These are phyloP conservation scores for Aspergillus hancockii DNA, from an alignment of 495 filamentous ascomycete species.

Conservation along the genomic window DNA sequence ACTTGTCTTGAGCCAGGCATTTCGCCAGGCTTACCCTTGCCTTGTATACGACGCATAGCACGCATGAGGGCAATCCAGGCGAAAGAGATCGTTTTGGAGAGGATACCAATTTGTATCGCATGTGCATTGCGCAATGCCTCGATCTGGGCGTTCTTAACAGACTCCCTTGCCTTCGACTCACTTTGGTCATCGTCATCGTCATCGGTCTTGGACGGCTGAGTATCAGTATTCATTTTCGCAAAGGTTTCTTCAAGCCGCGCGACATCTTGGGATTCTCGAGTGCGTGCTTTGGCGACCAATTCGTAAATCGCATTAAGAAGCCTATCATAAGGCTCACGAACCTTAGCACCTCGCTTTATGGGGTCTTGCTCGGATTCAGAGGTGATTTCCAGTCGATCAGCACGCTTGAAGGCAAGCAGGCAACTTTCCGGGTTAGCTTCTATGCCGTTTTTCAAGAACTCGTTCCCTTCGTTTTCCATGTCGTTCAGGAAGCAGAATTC, in stretches of 20 bases:
- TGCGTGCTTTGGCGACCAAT: conserved; percentile 69
- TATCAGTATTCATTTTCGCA: conserved; percentile 38
- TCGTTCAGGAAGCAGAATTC: conserved; percentile 88
- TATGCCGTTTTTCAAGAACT: conserved; percentile 79
- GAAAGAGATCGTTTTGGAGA: conserved; percentile 80
- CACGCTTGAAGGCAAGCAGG: conserved; percentile 82
- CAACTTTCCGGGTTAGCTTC: conserved; percentile 92
- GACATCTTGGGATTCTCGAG: conserved; percentile 69
- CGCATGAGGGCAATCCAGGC: conserved; percentile 94
- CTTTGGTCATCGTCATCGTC: conserved; percentile 64
- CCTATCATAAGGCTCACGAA: conserved; percentile 80
- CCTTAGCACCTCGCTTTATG: conserved; percentile 65
- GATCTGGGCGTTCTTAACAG: conserved; percentile 62
- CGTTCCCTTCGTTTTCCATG: conserved; percentile 65
- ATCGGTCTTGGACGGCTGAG: conserved; percentile 55
- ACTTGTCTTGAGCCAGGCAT: conserved; percentile 78
- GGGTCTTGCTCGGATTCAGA: conserved; percentile 71
- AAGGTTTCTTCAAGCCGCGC: conserved; percentile 67
- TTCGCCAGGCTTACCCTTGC: conserved; percentile 75
- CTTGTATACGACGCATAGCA: conserved; percentile 89
- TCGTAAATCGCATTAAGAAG: conserved; percentile 83
- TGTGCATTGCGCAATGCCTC: conserved; percentile 70
- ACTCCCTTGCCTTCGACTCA: conserved; percentile 55
- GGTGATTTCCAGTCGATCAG: conserved; percentile 76
- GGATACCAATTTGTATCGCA: conserved; percentile 65